Conservation (phyloP, 805 yeast genomes). For the Metschnikowia lunata region DNA sequence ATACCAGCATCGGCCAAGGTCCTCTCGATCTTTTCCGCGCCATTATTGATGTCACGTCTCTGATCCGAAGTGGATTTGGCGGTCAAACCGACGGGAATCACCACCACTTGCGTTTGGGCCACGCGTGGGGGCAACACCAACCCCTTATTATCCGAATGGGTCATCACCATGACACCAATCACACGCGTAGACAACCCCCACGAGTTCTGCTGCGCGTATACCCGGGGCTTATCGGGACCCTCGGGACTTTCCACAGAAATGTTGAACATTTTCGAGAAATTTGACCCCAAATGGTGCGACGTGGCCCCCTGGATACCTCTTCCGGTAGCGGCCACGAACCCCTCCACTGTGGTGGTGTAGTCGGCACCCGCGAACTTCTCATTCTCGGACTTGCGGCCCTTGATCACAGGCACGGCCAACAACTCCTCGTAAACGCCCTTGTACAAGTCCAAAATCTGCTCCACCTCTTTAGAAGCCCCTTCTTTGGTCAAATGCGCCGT, state of each 20-base stretch:
- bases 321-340: constrained; percentile 96
- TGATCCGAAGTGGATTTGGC: constrained; percentile 76
- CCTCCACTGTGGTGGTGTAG: constrained; percentile 94
- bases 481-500: constrained; percentile 88
- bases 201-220: constrained; percentile 91
- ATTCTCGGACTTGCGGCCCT: constrained; percentile 93
- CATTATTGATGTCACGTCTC: constrained; percentile 61
- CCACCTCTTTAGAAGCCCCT: constrained; percentile 79
- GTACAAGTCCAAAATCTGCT: constrained; percentile 81
- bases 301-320: constrained; percentile 99
- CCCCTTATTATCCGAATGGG: constrained; percentile 98
- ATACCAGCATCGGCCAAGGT: constrained; percentile 58
- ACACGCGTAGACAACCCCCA: constrained; percentile 99
- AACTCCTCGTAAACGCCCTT: constrained; percentile 82
- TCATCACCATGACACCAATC: constrained; percentile 99
- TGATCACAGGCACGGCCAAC: constrained; percentile 94
- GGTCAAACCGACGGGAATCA: constrained; percentile 93
- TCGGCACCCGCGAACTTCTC: constrained; percentile 98
- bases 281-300: constrained; percentile 95
- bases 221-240: constrained; percentile 80
- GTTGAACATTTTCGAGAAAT: constrained; percentile 97
- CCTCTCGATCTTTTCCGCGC: constrained; percentile 66
- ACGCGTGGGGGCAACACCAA: constrained; percentile 96
- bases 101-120: constrained; percentile 85
- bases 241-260: constrained; percentile 94